A percentile compares a stretch with the other conserved stretches of the same genome.
Evolutionary conservation across 129 eudicot genomes (phyloP).

Genomic region (Helichrysum umbraculigerum): DNA sequence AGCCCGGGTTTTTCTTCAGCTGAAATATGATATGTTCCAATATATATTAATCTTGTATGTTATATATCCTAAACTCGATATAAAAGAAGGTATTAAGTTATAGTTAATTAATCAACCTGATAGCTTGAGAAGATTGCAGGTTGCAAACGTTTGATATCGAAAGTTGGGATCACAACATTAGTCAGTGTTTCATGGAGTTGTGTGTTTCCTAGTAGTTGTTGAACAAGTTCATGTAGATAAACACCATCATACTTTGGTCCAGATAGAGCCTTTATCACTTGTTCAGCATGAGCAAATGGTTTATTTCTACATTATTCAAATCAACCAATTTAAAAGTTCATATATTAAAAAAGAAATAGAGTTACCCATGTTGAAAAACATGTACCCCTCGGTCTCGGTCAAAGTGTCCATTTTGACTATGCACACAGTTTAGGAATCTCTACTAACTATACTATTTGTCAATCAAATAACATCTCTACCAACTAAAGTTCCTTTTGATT

Average conservation of each 20-base stretch:
- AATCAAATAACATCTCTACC: too few relatives aligned
- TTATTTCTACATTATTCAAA: conserved; percentile 11
- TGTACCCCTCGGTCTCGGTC: neutral
- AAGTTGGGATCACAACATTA: conserved; percentile 63
- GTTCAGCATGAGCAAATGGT: conserved; percentile 37
- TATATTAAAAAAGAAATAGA: neutral
- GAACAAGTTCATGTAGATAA: conserved; percentile 41
- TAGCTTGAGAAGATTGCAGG: conserved; percentile 59
- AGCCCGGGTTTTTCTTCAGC: conserved; percentile 43
- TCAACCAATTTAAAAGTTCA: neutral
- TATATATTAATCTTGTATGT: neutral
- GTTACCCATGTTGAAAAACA: conserved; percentile 5
- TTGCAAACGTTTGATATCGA: conserved; percentile 56
- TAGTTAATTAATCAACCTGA: conserved; percentile 31
- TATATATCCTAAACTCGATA: neutral
- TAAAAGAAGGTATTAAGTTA: neutral
- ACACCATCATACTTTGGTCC: conserved; percentile 62
- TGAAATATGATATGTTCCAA: conserved; percentile 22
- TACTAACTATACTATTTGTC: too few relatives aligned
- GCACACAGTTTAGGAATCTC: too few relatives aligned
- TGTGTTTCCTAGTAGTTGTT: conserved; percentile 38
- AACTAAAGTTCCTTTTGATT: too few relatives aligned
- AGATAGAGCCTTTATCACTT: conserved; percentile 30
- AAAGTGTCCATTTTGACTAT: too few relatives aligned
- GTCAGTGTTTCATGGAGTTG: conserved; percentile 49